These are phyloP conservation scores for Avicennia marina DNA, from an alignment of 257 asterid genomes.

Conservation along the genomic window DNA sequence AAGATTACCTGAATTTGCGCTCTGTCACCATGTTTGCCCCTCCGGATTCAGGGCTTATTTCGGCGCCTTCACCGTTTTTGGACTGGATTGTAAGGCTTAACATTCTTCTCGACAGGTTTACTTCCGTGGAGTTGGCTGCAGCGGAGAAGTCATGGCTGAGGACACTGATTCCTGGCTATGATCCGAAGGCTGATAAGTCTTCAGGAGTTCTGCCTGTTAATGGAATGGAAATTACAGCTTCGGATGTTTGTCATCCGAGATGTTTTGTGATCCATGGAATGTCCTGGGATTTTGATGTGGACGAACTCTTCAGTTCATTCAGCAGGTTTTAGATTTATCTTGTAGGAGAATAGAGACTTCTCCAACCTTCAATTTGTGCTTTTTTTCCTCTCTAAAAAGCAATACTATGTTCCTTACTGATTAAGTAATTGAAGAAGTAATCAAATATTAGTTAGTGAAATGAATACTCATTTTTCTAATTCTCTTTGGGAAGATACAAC, in stretches of 20 bases:
- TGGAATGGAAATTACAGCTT: conserved; percentile 46
- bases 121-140: conserved; percentile 31
- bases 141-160: conserved; percentile 28
- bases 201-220: conserved; percentile 26
- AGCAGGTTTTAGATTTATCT: not conserved
- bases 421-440: too few relatives aligned
- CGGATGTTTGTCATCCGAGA: conserved; percentile 35
- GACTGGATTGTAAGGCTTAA: conserved; percentile 52
- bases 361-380: too few relatives aligned
- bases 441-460: too few relatives aligned
- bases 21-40: conserved; percentile 59
- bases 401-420: not conserved
- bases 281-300: conserved; percentile 37
- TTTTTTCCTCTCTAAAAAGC: too few relatives aligned
- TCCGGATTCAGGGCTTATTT: conserved; percentile 40
- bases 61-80: conserved; percentile 46
- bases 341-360: too few relatives aligned
- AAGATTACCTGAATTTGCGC: conserved; percentile 30
- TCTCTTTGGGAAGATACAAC: too few relatives aligned
- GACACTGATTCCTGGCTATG: conserved; percentile 36
- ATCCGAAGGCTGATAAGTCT: conserved; percentile 24
- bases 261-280: conserved; percentile 57
- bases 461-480: too few relatives aligned
- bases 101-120: conserved; percentile 39
- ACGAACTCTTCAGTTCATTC: conserved; percentile 19